Percentiles rank a stretch among this genome's conserved stretches.
Conservation (phyloP, 257 asterid genomes). For the Solanum medicagineum region DNA sequence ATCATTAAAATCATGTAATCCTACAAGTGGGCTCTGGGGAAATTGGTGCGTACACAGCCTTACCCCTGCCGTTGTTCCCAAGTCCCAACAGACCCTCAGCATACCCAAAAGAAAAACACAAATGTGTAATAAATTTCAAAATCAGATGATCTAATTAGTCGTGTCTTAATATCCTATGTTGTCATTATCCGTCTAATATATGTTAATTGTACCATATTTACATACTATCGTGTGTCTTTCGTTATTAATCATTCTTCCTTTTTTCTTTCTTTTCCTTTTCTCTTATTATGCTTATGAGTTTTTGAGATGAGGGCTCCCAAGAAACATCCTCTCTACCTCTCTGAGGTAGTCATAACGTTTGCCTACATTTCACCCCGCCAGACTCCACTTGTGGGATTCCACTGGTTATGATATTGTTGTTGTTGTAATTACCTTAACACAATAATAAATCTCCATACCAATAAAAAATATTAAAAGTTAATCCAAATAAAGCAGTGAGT, state of each 20-base stretch:
- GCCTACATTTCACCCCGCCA: too few relatives aligned
- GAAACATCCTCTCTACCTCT: too few relatives aligned
- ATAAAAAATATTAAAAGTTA: not conserved
- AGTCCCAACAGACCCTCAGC: not conserved
- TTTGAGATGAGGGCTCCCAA: too few relatives aligned
- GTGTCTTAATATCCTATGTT: not conserved
- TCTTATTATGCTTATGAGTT: too few relatives aligned
- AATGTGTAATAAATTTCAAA: not conserved
- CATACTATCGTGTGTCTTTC: too few relatives aligned
- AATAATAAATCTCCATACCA: not conserved
- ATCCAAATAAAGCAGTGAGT: not conserved
- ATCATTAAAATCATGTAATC: not conserved
- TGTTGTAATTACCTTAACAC: not conserved
- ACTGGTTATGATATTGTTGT: too few relatives aligned
- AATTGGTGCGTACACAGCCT: not conserved
- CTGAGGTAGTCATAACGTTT: too few relatives aligned
- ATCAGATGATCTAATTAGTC: not conserved
- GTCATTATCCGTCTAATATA: too few relatives aligned
- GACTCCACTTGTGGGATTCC: too few relatives aligned
- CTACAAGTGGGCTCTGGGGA: not conserved
- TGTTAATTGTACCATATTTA: too few relatives aligned
- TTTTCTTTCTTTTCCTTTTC: too few relatives aligned
- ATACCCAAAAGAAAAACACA: not conserved
- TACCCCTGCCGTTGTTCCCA: not conserved
- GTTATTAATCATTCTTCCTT: too few relatives aligned